Conservation (phyloP, 129 eudicot genomes). For the Escallonia rubra region DNA sequence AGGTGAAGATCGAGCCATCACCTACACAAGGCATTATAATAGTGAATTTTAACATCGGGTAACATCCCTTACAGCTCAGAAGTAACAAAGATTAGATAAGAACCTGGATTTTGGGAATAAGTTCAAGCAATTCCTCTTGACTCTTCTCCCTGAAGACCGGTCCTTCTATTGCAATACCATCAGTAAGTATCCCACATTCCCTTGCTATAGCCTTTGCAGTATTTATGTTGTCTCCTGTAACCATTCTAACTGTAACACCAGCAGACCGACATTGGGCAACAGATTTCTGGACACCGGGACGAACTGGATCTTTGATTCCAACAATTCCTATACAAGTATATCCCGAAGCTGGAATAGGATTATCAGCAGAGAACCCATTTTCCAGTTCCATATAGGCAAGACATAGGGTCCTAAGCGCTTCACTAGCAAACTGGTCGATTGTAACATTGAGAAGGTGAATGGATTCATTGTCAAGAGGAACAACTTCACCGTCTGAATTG, state of each 20-base stretch:
- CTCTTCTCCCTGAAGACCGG: conserved; percentile 83
- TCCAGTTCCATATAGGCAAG: conserved; percentile 80
- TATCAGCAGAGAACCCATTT: conserved; percentile 39
- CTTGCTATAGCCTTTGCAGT: conserved; percentile 95
- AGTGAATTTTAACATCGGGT: background rate
- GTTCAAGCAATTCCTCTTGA: conserved; percentile 53
- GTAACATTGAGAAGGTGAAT: conserved; percentile 37
- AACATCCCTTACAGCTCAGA: background rate
- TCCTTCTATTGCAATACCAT: conserved; percentile 98
- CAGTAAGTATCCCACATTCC: conserved; percentile 96
- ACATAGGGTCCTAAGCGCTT: conserved; percentile 85
- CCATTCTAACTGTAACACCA: conserved; percentile 90
- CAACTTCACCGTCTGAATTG: conserved; percentile 58
- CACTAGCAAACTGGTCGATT: conserved; percentile 70
- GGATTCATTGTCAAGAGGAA: conserved; percentile 46
- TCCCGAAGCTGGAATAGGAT: conserved; percentile 64
- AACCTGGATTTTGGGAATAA: conserved; percentile 90
- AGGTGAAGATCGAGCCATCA: conserved; percentile 96
- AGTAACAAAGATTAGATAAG: background rate
- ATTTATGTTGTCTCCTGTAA: conserved; percentile 89
- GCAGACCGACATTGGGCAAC: conserved; percentile 94
- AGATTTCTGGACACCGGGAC: conserved; percentile 88
- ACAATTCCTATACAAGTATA: conserved; percentile 84
- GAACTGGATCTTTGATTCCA: conserved; percentile 96
- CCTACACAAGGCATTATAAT: conserved; percentile 25